These are phyloP conservation scores for Gossypium schwendimanii DNA, from an alignment of 441 rosid species.

Conservation along the genomic window DNA sequence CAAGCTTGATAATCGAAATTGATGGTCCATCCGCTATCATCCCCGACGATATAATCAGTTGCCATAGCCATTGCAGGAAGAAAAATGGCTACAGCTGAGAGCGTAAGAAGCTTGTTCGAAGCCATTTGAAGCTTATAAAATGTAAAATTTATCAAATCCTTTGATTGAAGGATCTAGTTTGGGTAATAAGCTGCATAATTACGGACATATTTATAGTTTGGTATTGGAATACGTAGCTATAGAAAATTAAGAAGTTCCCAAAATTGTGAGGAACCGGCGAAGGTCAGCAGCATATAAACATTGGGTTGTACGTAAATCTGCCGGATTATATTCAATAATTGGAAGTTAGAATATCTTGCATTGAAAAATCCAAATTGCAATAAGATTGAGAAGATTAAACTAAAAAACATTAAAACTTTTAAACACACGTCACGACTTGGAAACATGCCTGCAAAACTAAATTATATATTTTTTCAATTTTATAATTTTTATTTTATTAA, in stretches of 20 bases:
- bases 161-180: not conserved
- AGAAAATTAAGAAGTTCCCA: not conserved
- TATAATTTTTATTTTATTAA: too few species aligned
- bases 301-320: not conserved
- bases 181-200: too few species aligned
- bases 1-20: constrained; percentile 25
- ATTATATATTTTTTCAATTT: too few species aligned
- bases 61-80: constrained; percentile 27
- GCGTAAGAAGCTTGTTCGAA: not conserved
- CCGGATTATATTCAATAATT: not conserved
- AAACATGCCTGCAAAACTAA: too few species aligned
- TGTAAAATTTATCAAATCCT: not conserved
- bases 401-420: too few species aligned
- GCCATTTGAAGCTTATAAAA: not conserved
- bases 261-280: not conserved
- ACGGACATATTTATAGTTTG: not conserved
- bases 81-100: not conserved
- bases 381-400: too few species aligned
- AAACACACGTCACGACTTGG: too few species aligned
- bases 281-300: not conserved
- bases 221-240: not conserved
- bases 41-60: constrained; percentile 30
- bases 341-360: too few species aligned
- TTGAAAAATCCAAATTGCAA: too few species aligned
- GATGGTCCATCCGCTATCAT: constrained; percentile 19